Percentiles rank a stretch among this genome's conserved stretches.
phyloP scores from a whole-genome alignment of 164 flowering plant species.

The Tetracentron sinense region DNA sequence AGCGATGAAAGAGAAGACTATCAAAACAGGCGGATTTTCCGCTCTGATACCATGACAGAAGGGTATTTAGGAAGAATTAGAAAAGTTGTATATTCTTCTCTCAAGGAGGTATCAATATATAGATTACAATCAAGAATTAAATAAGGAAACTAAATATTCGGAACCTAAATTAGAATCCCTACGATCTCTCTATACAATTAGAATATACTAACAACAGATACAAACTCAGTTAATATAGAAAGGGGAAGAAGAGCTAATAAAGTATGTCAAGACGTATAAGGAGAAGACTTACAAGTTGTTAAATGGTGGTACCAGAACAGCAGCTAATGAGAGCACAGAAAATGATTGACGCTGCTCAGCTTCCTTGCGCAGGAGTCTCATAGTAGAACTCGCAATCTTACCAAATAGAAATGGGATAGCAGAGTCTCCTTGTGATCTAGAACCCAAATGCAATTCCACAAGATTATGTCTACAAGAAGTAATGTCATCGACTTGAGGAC shows the following conservation, averaged over 20 bases:
- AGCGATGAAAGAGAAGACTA: too few species aligned
- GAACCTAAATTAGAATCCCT: too few species aligned
- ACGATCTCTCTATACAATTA: too few species aligned
- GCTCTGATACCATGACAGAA: too few species aligned
- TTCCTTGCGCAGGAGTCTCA: slow-evolving; percentile 36
- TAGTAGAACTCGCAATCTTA: slow-evolving; percentile 38
- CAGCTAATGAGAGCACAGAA: slow-evolving; percentile 66
- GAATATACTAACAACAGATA: too few species aligned
- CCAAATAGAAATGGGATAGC: slow-evolving; percentile 24
- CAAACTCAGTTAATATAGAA: not conserved
- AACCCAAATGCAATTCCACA: slow-evolving; percentile 23
- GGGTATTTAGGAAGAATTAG: too few species aligned
- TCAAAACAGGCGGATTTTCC: too few species aligned
- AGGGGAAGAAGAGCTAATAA: not conserved
- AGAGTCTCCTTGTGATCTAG: slow-evolving; percentile 24
- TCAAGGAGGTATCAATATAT: too few species aligned
- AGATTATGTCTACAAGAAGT: slow-evolving; percentile 23
- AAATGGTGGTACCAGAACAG: slow-evolving; percentile 65
- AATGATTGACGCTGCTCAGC: slow-evolving; percentile 39
- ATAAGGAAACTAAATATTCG: too few species aligned
- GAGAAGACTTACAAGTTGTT: slow-evolving; percentile 53
- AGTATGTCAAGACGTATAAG: not conserved
- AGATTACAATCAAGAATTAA: too few species aligned
- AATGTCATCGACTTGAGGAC: slow-evolving; percentile 24
- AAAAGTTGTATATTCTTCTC: too few species aligned